Percentiles rank a stretch among this genome's conserved stretches.
Conservation (phyloP, 768 basidiomycete genomes). For the Trametes elegans region DNA sequence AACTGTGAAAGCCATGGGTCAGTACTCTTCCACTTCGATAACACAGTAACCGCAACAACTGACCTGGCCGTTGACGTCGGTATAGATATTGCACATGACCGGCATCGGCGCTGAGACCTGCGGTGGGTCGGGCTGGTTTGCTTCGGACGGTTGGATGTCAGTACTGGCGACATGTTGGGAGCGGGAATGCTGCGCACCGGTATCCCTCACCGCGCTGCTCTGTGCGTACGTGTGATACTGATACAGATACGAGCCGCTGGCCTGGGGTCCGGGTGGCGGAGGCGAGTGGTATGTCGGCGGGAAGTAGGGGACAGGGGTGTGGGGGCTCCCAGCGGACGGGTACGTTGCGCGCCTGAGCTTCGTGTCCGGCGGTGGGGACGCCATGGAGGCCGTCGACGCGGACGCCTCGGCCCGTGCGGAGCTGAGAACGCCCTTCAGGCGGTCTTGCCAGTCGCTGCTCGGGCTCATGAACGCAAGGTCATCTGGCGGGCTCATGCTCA, state of each 20-base stretch:
- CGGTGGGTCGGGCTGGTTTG: not conserved
- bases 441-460: slow-evolving; percentile 22
- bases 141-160: too few species aligned
- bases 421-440: slow-evolving; percentile 8
- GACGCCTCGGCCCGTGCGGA: not conserved
- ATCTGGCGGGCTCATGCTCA: not conserved
- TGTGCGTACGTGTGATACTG: not conserved
- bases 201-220: not conserved
- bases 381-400: not conserved
- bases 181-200: too few species aligned
- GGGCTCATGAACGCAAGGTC: slow-evolving; percentile 18
- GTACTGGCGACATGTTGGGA: too few species aligned
- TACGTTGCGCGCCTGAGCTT: slow-evolving; percentile 16
- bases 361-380: not conserved
- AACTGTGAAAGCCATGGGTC: too few species aligned
- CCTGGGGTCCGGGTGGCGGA: not conserved
- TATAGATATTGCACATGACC: slow-evolving; percentile 3
- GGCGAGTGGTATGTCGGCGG: not conserved
- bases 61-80: slow-evolving; percentile 6
- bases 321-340: not conserved
- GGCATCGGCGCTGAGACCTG: not conserved
- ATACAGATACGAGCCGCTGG: not conserved
- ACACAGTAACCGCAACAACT: not conserved
- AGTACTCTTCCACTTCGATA: not conserved
- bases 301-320: not conserved